Conservation (phyloP, 2,329 filamentous ascomycete species). For the Penicillium sp. region DNA sequence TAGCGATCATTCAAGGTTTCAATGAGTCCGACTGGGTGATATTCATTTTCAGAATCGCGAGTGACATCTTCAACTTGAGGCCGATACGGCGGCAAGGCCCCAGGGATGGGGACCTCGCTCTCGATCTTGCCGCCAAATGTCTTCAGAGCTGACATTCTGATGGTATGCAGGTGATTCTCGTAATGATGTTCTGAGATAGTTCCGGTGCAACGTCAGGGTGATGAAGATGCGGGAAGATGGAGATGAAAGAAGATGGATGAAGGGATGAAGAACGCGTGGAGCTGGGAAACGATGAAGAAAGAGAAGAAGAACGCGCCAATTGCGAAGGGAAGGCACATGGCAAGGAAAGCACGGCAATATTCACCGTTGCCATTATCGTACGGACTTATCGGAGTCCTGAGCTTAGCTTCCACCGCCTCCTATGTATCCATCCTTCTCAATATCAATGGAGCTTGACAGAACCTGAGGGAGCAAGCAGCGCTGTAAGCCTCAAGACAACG, state of each 20-base stretch:
- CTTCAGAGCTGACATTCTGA: background rate
- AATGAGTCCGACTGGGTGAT: background rate
- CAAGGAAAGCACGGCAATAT: too few species aligned
- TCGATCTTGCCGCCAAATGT: background rate
- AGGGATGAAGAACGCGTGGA: too few species aligned
- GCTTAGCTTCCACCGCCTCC: background rate
- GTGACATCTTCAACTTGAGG: background rate
- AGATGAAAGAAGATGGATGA: too few species aligned
- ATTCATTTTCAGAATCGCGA: background rate
- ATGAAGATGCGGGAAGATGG: background rate
- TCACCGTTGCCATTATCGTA: too few species aligned
- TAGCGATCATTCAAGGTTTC: background rate
- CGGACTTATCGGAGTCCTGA: too few species aligned
- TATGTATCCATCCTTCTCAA: background rate
- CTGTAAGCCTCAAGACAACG: background rate
- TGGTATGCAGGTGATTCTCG: background rate
- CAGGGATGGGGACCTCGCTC: too few species aligned
- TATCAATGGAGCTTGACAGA: background rate
- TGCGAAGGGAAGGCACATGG: too few species aligned
- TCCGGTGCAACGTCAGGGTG: background rate
- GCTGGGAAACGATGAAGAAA: too few species aligned
- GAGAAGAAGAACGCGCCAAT: too few species aligned
- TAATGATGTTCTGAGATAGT: background rate
- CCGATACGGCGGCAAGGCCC: too few species aligned
- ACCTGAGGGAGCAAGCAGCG: background rate